phyloP scores from a whole-genome alignment of 306 rosid genomes.

The Abrus pulchellus region DNA sequence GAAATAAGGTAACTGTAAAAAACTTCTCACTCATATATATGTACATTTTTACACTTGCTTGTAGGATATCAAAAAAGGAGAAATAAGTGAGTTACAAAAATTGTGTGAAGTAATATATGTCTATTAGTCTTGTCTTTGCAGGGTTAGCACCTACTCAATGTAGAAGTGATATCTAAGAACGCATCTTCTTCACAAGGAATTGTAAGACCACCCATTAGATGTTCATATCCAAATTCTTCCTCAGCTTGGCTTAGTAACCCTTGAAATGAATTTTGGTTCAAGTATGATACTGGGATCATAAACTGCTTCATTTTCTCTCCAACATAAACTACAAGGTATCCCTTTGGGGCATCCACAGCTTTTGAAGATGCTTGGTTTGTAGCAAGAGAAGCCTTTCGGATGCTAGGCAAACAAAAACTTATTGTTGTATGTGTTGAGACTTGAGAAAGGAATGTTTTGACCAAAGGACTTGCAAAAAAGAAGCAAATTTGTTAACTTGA shows the following conservation, averaged over 20 bases:
- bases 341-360: background rate
- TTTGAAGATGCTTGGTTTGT: background rate
- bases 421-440: conserved; percentile 1
- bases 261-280: conserved; percentile 1
- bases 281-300: background rate
- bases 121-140: background rate
- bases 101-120: background rate
- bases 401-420: background rate
- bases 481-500: background rate
- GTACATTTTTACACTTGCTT: background rate
- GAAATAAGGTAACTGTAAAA: background rate
- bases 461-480: background rate
- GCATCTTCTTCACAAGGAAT: background rate
- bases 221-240: conserved; percentile 6
- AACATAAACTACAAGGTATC: background rate
- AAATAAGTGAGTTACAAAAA: background rate
- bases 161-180: background rate
- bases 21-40: background rate
- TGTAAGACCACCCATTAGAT: conserved; percentile 3
- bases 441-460: background rate
- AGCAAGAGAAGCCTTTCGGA: background rate
- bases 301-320: conserved; percentile 6
- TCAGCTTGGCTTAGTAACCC: background rate
- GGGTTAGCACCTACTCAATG: background rate
- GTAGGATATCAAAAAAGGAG: background rate